Conservation (phyloP, 176 grass and related monocot genomes). For the Avena sativa region DNA sequence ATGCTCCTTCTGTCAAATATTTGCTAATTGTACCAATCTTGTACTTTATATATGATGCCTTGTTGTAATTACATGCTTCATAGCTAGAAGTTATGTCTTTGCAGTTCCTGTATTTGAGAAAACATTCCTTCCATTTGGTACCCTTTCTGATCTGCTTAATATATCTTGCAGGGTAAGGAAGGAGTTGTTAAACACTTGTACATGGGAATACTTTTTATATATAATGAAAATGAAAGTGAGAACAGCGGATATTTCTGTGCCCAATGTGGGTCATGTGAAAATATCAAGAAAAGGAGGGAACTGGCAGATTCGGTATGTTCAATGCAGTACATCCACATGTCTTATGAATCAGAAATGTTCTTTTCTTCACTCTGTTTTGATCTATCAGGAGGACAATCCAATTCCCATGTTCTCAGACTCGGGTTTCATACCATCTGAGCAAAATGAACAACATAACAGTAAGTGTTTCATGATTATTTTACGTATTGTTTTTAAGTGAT, state of each 20-base stretch:
- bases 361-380: constrained; percentile 43
- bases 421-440: constrained; percentile 49
- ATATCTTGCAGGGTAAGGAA: constrained; percentile 79
- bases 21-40: not conserved
- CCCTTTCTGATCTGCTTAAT: constrained; percentile 33
- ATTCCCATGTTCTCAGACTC: constrained; percentile 57
- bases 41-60: constrained; percentile 1
- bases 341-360: constrained; percentile 29
- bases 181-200: constrained; percentile 95
- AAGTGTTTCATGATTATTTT: constrained; percentile 35
- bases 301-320: constrained; percentile 45
- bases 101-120: constrained; percentile 6
- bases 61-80: constrained; percentile 33
- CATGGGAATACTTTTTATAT: constrained; percentile 85
- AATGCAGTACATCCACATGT: not conserved
- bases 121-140: constrained; percentile 26
- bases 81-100: constrained; percentile 19
- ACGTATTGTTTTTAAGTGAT: constrained; percentile 4
- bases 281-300: constrained; percentile 69
- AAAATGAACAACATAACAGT: constrained; percentile 60
- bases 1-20: not conserved
- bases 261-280: constrained; percentile 74
- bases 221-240: constrained; percentile 77
- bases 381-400: constrained; percentile 63
- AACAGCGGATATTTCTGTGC: constrained; percentile 88